phyloP scores from a whole-genome alignment of 306 rosid genomes.

The Castanea sativa region DNA sequence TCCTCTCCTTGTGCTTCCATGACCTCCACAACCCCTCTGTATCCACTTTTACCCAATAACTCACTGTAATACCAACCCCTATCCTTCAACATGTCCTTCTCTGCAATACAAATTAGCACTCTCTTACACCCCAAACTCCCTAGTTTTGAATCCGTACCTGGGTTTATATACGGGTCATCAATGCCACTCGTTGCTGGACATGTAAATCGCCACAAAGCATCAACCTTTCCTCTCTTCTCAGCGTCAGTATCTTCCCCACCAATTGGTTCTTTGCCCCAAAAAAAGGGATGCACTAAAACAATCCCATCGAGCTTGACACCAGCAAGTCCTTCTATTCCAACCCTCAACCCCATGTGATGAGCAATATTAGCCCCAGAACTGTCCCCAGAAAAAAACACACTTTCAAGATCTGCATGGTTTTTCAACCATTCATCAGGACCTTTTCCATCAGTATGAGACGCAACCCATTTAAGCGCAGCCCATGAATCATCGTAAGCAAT shows the following conservation, averaged over 20 bases:
- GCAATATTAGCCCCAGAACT: conserved; percentile 72
- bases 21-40: conserved; percentile 44
- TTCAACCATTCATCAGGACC: conserved; percentile 44
- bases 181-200: conserved; percentile 38
- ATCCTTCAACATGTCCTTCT: conserved; percentile 48
- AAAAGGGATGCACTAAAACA: conserved; percentile 53
- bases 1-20: conserved; percentile 42
- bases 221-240: background rate
- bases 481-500: conserved; percentile 58
- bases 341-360: conserved; percentile 50
- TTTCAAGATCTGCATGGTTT: conserved; percentile 36
- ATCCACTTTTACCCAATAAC: conserved; percentile 44
- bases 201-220: conserved; percentile 45
- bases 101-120: conserved; percentile 65
- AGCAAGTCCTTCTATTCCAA: conserved; percentile 33
- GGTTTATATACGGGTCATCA: conserved; percentile 63
- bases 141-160: conserved; percentile 52
- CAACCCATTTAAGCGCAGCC: conserved; percentile 56
- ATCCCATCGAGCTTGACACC: conserved; percentile 47
- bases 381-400: conserved; percentile 59
- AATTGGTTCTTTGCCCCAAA: conserved; percentile 53
- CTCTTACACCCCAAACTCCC: conserved; percentile 38
- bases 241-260: conserved; percentile 26
- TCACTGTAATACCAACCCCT: conserved; percentile 51
- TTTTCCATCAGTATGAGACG: conserved; percentile 30